Percentiles rank a stretch among this genome's conserved stretches.
phyloP scores from a whole-genome alignment of 192 early-diverging fungal genomes.

The Podila epigama region DNA sequence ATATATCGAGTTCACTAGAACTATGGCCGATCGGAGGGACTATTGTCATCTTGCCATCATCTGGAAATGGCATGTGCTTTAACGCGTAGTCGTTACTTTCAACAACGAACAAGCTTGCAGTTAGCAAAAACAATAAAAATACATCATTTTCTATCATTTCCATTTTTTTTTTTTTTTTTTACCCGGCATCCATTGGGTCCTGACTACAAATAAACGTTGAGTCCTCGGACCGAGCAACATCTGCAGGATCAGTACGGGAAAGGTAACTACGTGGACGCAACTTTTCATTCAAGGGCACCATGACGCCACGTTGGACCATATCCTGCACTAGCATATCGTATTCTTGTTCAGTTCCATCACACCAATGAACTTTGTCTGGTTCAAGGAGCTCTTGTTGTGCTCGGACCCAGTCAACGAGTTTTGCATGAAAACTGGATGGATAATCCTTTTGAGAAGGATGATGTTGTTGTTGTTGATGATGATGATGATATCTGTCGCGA shows the following conservation, averaged over 20 bases:
- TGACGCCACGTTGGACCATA: constrained; percentile 32
- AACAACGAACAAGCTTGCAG: not conserved
- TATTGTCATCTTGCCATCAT: no score
- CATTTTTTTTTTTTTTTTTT: not conserved
- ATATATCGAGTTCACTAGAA: not conserved
- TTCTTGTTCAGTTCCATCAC: constrained; percentile 39
- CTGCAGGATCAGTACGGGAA: constrained; percentile 35
- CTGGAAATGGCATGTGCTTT: no score
- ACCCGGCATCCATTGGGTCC: constrained; percentile 33
- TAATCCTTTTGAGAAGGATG: not conserved
- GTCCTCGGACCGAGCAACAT: constrained; percentile 44
- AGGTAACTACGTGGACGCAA: constrained; percentile 40
- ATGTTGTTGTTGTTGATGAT: constrained; percentile 17
- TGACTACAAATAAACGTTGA: constrained; percentile 46
- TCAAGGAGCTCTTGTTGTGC: constrained; percentile 31
- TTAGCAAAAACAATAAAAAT: not conserved
- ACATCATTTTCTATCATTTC: not conserved
- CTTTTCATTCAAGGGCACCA: constrained; percentile 34
- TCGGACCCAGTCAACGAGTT: constrained; percentile 33
- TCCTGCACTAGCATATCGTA: constrained; percentile 12
- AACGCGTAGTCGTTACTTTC: not conserved
- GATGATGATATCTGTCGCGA: not conserved
- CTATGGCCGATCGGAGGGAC: no score
- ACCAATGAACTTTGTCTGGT: constrained; percentile 46
- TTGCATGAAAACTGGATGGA: constrained; percentile 17